Conservation (phyloP, 805 yeast genomes). For the Zygoascus biomembranicola region DNA sequence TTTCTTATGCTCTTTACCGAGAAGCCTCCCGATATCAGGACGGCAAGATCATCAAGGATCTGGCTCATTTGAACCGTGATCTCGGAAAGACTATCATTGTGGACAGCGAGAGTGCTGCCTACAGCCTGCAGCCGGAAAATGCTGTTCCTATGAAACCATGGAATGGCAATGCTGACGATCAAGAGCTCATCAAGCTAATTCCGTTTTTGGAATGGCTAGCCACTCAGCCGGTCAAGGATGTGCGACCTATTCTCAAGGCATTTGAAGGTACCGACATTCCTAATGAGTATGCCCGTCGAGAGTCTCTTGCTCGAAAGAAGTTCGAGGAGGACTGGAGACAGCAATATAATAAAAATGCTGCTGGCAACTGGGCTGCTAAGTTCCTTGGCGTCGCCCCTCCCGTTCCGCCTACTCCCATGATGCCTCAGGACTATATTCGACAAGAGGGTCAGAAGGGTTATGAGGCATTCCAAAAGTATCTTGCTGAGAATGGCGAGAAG, state of each 20-base stretch:
- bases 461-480: constrained; percentile 67
- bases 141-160: constrained; percentile 80
- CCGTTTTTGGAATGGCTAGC: constrained; percentile 94
- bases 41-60: constrained; percentile 84
- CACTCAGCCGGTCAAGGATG: constrained; percentile 76
- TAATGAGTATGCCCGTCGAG: constrained; percentile 75
- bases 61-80: constrained; percentile 86
- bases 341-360: constrained; percentile 24
- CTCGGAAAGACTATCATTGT: constrained; percentile 68
- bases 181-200: constrained; percentile 62
- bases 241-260: constrained; percentile 76
- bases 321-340: constrained; percentile 36
- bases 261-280: constrained; percentile 64
- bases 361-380: constrained; percentile 45
- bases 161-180: constrained; percentile 81
- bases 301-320: constrained; percentile 59
- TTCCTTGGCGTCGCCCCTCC: constrained; percentile 57
- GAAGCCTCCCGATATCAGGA: constrained; percentile 89
- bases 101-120: constrained; percentile 68
- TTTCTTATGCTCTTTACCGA: constrained; percentile 78
- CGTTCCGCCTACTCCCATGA: constrained; percentile 46
- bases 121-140: constrained; percentile 84
- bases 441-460: constrained; percentile 90
- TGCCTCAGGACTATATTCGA: constrained; percentile 83
- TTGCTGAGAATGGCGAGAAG: constrained; percentile 69